phyloP scores from a whole-genome alignment of 441 rosid species.

The Bocquillonia castaneifolia region DNA sequence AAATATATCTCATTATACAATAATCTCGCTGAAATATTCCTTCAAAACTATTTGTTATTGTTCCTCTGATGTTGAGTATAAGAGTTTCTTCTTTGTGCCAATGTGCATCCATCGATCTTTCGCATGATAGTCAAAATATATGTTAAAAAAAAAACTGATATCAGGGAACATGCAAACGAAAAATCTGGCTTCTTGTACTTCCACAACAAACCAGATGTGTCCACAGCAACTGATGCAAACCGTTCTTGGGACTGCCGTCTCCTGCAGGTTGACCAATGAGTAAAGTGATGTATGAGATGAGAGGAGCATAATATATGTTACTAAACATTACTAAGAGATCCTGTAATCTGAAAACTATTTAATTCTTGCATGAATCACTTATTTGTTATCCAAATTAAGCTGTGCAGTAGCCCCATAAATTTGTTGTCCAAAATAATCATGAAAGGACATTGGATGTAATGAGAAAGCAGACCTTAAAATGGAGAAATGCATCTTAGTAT shows the following conservation, averaged over 20 bases:
- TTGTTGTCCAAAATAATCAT: not conserved
- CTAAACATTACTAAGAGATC: not conserved
- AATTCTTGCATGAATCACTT: too few species aligned
- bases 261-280: constrained; percentile 31
- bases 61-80: not conserved
- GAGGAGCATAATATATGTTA: not conserved
- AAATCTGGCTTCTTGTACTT: constrained; percentile 27
- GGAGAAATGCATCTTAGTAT: not conserved
- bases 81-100: constrained; percentile 10
- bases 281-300: not conserved
- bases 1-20: not conserved
- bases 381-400: too few species aligned
- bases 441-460: not conserved
- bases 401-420: too few species aligned
- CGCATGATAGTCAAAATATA: constrained; percentile 23
- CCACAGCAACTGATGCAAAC: constrained; percentile 40
- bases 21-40: not conserved
- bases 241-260: constrained; percentile 36
- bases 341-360: too few species aligned
- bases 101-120: constrained; percentile 19
- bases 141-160: constrained; percentile 30
- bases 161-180: constrained; percentile 22
- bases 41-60: constrained; percentile 1
- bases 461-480: not conserved
- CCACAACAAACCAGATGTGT: constrained; percentile 22